A percentile compares a stretch with the other conserved stretches of the same genome.
Conservation (phyloP, 225 moss, liverwort and hornwort genomes). For the Physcomitrellopsis africana region DNA sequence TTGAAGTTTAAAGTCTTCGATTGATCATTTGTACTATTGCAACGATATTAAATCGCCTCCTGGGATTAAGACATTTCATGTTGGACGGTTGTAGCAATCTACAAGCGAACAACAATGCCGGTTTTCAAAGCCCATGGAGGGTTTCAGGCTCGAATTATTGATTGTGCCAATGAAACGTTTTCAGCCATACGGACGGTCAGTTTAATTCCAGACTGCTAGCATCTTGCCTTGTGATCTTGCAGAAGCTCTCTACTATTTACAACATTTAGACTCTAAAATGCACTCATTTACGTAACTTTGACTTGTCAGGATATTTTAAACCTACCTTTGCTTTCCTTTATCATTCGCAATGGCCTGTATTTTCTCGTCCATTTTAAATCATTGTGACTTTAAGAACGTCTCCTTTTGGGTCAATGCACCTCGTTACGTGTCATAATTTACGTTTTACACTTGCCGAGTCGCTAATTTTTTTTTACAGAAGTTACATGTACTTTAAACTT, state of each 20-base stretch:
- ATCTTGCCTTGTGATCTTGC: slow-evolving; percentile 3
- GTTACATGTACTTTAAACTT: background rate
- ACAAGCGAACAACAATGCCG: slow-evolving; percentile 93
- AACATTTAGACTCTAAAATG: background rate
- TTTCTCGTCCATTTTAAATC: background rate
- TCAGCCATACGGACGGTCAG: slow-evolving; percentile 93
- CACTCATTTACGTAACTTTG: background rate
- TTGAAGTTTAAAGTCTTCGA: slow-evolving; percentile 1
- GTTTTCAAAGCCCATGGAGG: slow-evolving; percentile 89
- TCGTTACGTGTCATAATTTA: background rate
- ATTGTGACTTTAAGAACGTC: background rate
- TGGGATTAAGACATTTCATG: slow-evolving; percentile 10
- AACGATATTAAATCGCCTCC: background rate
- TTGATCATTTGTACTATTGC: background rate
- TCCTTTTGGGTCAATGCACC: background rate
- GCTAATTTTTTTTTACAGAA: background rate
- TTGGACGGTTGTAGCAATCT: slow-evolving; percentile 67
- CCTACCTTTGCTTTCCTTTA: background rate
- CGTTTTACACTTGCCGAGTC: background rate
- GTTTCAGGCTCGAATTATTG: slow-evolving; percentile 84
- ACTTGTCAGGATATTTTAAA: background rate
- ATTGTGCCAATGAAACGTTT: slow-evolving; percentile 94
- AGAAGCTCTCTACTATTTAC: background rate
- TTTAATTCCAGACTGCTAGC: slow-evolving; percentile 11
- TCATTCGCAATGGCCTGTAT: slow-evolving; percentile 2